Conservation (phyloP, 805 yeast species). For the Wickerhamiella dianesei region DNA sequence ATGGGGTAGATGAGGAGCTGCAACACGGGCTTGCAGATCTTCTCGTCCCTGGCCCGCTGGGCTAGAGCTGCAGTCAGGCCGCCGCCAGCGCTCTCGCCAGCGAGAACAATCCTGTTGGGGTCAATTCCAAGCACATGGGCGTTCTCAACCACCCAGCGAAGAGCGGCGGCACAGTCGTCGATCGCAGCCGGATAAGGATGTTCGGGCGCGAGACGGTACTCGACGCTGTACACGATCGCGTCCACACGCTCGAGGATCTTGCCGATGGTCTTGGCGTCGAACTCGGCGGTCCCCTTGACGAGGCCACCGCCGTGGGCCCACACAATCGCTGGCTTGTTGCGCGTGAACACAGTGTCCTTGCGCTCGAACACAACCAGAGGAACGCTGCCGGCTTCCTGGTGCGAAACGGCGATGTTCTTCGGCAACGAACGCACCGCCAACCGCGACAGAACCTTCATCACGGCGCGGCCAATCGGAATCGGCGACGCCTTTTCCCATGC, state of each 20-base stretch:
- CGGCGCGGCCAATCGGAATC: neutral
- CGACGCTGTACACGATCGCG: neutral
- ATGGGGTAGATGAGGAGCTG: slow-evolving; percentile 1
- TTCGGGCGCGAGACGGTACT: neutral
- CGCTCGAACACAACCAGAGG: neutral
- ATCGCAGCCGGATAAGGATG: slow-evolving; percentile 1
- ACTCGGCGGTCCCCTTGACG: neutral
- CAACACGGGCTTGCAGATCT: neutral
- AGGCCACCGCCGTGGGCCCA: slow-evolving; percentile 1
- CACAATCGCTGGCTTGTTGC: neutral
- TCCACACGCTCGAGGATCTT: neutral
- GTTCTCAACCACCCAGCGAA: neutral
- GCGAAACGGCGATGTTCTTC: neutral
- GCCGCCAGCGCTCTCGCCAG: slow-evolving; percentile 1
- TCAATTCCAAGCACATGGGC: neutral
- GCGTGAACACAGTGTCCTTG: neutral
- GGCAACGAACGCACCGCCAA: neutral
- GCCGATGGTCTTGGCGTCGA: neutral
- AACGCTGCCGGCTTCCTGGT: neutral
- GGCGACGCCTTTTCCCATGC: neutral
- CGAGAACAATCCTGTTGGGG: neutral
- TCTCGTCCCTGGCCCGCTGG: slow-evolving; percentile 1
- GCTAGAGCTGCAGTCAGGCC: neutral
- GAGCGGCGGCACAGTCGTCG: neutral
- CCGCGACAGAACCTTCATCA: neutral